Evolutionary conservation across 768 basidiomycete species (phyloP), one percentile per base, ranked within the genome.

Genomic region (Boletus tomentosulus): DNA sequence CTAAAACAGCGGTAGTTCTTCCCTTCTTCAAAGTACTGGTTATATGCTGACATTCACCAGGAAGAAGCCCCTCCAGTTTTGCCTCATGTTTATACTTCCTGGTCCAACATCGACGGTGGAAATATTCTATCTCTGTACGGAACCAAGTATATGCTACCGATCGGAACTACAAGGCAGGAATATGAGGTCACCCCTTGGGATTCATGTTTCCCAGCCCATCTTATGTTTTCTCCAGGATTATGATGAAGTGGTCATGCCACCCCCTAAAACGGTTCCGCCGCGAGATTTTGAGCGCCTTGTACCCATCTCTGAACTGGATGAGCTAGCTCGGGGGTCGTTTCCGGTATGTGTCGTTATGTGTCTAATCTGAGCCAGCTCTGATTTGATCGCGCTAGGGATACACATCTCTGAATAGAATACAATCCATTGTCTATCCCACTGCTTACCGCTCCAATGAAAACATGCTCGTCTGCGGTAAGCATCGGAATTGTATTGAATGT

Each of bases 381-480:
- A 37, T 42, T 6, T 41, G 55, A 39, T 39, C 37, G 1, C 45
- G 51, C 15, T 16, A 96, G 94, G 89, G 89, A 28, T 99, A 98
- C 64, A 74, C 78, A 31, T 78, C 85, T 10, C 76, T 99, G 58
- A 99, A 99, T 67, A 81, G 97, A 58, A 88, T 99, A 54, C 97
- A 99, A 66, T 95, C 92, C 1, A 92, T 98, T 56, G 86, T 98
- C 19, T 98, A 87, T 72, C 86, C 89, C 0, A 91, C 90, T 3
- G 97, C 95, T 1, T 98, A 96, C 70, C 76, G 81, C n/a, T 87
- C 92, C 1, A 98, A 97, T 60, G 97, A 98, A 72, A 99, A 99
- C 66, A 81, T 99, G 75, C 83, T 99, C 25, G 79, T 99, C 46
- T 70, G 70, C 3, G 69, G 69, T 71, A 30, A 62, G 68, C 6